Base-by-base conservation (phyloP, 2,329 filamentous ascomycete genomes). In the Exophiala bonariae region DNA sequence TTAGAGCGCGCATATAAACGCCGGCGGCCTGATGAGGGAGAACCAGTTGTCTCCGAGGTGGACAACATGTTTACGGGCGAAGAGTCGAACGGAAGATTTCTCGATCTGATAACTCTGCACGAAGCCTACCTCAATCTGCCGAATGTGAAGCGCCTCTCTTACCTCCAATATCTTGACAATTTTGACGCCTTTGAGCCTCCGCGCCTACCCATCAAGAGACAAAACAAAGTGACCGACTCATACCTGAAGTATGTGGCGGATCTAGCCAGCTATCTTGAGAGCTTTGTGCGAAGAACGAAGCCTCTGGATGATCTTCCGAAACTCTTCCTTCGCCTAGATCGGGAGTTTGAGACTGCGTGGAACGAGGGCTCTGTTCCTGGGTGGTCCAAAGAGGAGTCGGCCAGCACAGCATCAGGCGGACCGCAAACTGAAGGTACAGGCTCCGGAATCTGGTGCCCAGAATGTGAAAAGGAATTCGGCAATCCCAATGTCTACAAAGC, bases 1-100 rank as follows among this genome's bases (percentile, higher is more conserved):
- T 82, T 96, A 11, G 95, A 99, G 71, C 82, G 86, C 58, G 87
- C 91, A 28, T 99, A 99, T 74, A 89, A 90, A 66, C 79, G 83
- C 63, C 81, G 79, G 48, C 73, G 78, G 33, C 79, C 77, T 10
- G 82, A 83, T 34, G 84, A 86, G 55, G 80, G 82, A 40, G 81
- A 86, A 37, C 73, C 77, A 1, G 68, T 80, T 46, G 76, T 79
- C 3, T 82, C 81, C 34, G 82, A 91, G 42, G 85, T 96, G 38
- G 92, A 97, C 63, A 83, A 82, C 48, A 86, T 97, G 75, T 99
- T 99, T 68, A 95, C 90, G 0, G 93, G 93, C 52, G 95, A 99
- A 69, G 93, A 99, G 67, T 86, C 86, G 0, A 96, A 87, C 61
- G 93, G 93, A 34, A 86, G 89, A 59, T 99, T 89, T 69, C 87